Percentiles rank a stretch among this genome's conserved stretches.
Conservation (phyloP, 805 yeast genomes). For the Yamadazyma paraphyllophila region DNA sequence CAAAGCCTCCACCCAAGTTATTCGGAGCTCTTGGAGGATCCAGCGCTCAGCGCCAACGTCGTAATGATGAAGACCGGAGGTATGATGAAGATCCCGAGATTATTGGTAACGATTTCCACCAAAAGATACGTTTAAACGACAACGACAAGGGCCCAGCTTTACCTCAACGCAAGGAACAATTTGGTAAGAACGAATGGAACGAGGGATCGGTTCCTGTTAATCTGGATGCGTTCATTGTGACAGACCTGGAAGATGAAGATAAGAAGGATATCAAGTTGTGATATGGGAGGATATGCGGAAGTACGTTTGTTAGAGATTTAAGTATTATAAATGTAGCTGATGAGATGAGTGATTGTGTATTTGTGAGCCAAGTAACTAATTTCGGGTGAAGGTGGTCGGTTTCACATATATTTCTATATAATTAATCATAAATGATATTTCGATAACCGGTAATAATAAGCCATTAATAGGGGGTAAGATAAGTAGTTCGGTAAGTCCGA, state of each 20-base stretch:
- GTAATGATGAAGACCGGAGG: constrained; percentile 16
- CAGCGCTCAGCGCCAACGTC: constrained; percentile 13
- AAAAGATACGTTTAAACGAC: constrained; percentile 43
- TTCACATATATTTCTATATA: too few relatives aligned
- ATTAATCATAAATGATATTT: too few relatives aligned
- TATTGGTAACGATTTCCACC: constrained; percentile 49
- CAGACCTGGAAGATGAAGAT: constrained; percentile 45
- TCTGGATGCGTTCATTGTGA: constrained; percentile 43
- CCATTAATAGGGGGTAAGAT: too few relatives aligned
- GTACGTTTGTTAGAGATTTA: too few relatives aligned
- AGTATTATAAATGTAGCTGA: too few relatives aligned
- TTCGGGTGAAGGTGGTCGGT: too few relatives aligned
- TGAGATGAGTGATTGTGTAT: too few relatives aligned
- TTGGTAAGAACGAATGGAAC: constrained; percentile 26
- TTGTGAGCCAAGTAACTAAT: too few relatives aligned
- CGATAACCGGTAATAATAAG: too few relatives aligned
- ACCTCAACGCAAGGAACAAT: constrained; percentile 14
- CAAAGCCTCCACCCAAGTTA: constrained; percentile 26
- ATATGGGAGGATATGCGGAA: too few relatives aligned
- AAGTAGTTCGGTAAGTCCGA: too few relatives aligned
- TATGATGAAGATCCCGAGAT: constrained; percentile 59
- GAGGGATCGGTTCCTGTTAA: constrained; percentile 40
- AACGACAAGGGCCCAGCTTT: constrained; percentile 21
- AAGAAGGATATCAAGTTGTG: constrained; percentile 11
- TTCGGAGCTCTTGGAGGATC: constrained; percentile 50